phyloP scores from a whole-genome alignment of 2,329 filamentous ascomycete genomes.

The Lasiodiplodia sp. region DNA sequence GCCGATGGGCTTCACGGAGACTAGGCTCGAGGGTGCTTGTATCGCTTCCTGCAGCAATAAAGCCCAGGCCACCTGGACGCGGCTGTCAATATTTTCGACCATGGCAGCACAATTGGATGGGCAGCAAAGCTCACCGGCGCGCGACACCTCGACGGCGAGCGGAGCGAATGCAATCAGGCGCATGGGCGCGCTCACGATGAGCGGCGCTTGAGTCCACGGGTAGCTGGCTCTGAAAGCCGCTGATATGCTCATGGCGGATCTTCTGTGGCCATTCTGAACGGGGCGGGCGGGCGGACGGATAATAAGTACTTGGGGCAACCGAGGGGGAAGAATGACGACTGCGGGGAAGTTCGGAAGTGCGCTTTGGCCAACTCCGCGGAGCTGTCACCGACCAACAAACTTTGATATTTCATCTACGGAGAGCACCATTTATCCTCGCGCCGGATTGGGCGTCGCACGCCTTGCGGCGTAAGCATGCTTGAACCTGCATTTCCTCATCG shows the following conservation, averaged over 20 bases:
- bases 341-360: constrained; percentile 1
- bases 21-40: constrained; percentile 42
- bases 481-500: constrained; percentile 20
- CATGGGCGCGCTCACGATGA: constrained; percentile 74
- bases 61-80: constrained; percentile 53
- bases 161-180: constrained; percentile 64
- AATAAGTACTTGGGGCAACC: not conserved
- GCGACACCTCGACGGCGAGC: constrained; percentile 67
- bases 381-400: not conserved
- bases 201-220: constrained; percentile 65
- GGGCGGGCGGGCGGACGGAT: not conserved
- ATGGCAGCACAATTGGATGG: not conserved
- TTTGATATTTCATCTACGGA: no score
- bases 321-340: constrained; percentile 19
- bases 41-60: constrained; percentile 55
- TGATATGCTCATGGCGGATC: constrained; percentile 1
- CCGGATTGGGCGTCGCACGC: no score
- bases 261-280: not conserved
- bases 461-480: not conserved
- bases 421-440: not conserved
- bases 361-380: constrained; percentile 24
- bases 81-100: constrained; percentile 1
- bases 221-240: constrained; percentile 44
- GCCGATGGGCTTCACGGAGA: constrained; percentile 38
- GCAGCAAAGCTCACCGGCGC: constrained; percentile 50